Evolutionary conservation across 176 grass and related monocot genomes (phyloP).

Genomic region (Elaeis guineensis): DNA sequence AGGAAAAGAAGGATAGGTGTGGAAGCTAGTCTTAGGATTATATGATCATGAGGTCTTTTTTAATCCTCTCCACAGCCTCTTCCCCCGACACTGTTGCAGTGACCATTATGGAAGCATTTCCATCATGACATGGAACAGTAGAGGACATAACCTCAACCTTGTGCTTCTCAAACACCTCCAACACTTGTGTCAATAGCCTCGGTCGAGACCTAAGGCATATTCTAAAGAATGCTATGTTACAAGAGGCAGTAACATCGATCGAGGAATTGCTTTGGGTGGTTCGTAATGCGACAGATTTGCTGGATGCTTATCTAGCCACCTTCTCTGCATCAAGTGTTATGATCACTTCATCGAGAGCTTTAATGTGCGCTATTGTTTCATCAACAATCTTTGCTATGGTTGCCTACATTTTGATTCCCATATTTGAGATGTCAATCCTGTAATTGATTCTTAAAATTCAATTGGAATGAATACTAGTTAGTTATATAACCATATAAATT

Average conservation of each 20-base stretch:
- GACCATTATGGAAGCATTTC: slow-evolving; percentile 15
- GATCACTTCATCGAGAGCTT: neutral
- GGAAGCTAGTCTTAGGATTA: neutral
- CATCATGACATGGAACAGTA: slow-evolving; percentile 1
- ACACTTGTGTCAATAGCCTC: slow-evolving; percentile 9
- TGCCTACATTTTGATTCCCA: no score
- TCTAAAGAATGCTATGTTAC: no score
- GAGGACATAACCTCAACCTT: slow-evolving; percentile 16
- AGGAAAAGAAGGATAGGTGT: no score
- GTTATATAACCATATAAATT: no score
- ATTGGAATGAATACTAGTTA: no score
- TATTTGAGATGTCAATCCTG: no score
- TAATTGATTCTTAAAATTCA: no score
- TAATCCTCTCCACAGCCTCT: slow-evolving; percentile 20
- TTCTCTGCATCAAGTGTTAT: slow-evolving; percentile 17
- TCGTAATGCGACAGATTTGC: no score
- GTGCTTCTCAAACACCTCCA: slow-evolving; percentile 33
- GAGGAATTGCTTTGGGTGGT: neutral
- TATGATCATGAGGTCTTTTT: slow-evolving; percentile 21
- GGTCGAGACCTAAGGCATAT: no score
- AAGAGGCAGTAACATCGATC: slow-evolving; percentile 7
- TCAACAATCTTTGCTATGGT: no score
- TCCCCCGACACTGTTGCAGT: slow-evolving; percentile 1
- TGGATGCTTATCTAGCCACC: neutral
- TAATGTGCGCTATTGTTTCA: no score